These are phyloP conservation scores for Otatea glauca DNA, from an alignment of 176 grass and related monocot species.

Conservation along the genomic window DNA sequence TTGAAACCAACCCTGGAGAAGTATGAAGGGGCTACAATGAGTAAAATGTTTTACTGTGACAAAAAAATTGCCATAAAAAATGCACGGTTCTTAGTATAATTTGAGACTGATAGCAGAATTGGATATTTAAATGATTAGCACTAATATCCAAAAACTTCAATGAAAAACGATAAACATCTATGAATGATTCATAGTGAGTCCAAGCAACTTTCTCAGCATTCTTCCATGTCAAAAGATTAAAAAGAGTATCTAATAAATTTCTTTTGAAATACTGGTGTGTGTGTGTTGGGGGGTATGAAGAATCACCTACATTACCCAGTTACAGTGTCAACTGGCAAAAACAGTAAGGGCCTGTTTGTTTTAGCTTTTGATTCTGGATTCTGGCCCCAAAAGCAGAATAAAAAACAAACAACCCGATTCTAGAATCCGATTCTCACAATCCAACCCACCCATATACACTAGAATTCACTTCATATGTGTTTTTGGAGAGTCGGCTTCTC, in stretches of 20 bases:
- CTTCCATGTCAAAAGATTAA: slow-evolving; percentile 3
- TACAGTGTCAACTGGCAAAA: background rate
- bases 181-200: background rate
- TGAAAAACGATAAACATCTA: background rate
- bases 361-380: too few species aligned
- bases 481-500: too few species aligned
- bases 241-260: background rate
- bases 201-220: background rate
- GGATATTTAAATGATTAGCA: background rate
- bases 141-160: background rate
- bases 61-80: slow-evolving; percentile 31
- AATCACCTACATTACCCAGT: background rate
- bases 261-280: background rate
- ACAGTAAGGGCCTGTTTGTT: too few species aligned
- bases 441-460: too few species aligned
- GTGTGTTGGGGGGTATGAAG: background rate
- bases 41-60: slow-evolving; percentile 9
- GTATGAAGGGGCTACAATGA: slow-evolving; percentile 34
- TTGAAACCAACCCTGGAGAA: slow-evolving; percentile 87
- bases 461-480: too few species aligned
- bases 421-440: too few species aligned
- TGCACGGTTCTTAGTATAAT: background rate
- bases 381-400: too few species aligned
- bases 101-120: background rate
- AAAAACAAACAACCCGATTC: too few species aligned